Evolutionary conservation across 78 protist genomes (phyloP).

Genomic region (Parvularia atlantis): DNA sequence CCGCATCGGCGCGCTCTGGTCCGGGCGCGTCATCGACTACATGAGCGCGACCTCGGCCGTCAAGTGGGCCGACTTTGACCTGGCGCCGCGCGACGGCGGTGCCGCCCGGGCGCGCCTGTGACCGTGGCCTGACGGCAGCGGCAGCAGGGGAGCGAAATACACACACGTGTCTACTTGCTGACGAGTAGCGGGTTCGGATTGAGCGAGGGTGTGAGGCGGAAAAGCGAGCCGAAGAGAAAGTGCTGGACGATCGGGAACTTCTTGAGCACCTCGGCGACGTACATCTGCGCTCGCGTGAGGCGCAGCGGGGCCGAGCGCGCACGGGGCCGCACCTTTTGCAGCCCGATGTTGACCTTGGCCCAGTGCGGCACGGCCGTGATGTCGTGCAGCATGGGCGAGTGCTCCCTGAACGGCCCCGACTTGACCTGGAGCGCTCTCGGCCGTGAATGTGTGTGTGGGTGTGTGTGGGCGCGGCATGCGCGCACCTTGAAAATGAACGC

Average conservation of each 20-base stretch:
- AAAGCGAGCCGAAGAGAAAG: slow-evolving; percentile 65
- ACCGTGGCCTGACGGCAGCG: too few species aligned
- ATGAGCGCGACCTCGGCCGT: too few species aligned
- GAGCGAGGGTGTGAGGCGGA: slow-evolving; percentile 25
- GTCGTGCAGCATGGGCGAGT: slow-evolving; percentile 63
- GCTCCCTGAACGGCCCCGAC: slow-evolving; percentile 63
- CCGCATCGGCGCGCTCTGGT: too few species aligned
- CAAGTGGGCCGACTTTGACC: too few species aligned
- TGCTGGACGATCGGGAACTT: slow-evolving; percentile 81
- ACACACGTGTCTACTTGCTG: too few species aligned
- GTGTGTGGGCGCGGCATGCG: background rate
- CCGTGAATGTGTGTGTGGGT: too few species aligned
- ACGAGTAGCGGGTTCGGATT: too few species aligned
- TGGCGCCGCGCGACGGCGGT: too few species aligned
- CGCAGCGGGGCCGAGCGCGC: background rate
- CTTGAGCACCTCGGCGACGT: slow-evolving; percentile 60
- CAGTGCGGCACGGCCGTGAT: slow-evolving; percentile 40
- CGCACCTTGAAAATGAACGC: slow-evolving; percentile 25
- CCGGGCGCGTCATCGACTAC: too few species aligned
- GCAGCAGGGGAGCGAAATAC: too few species aligned
- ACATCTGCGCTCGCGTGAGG: slow-evolving; percentile 62
- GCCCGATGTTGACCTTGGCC: slow-evolving; percentile 45
- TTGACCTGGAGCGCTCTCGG: too few species aligned
- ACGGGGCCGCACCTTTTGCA: background rate
- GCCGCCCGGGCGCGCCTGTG: too few species aligned